phyloP scores from a whole-genome alignment of 2,329 filamentous ascomycete species.

The Pyrenophora teres region DNA sequence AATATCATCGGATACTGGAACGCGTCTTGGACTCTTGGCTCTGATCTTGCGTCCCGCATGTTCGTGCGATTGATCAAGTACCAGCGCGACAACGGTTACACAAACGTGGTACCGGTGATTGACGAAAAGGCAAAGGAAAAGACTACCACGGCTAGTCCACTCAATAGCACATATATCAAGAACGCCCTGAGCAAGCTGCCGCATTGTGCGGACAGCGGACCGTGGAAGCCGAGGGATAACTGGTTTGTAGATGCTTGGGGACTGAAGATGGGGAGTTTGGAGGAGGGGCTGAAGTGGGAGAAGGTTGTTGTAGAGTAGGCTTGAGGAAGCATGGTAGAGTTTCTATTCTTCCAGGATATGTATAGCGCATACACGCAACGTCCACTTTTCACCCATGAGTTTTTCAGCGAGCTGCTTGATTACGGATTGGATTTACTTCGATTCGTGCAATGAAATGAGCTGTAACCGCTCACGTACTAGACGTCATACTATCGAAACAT shows the following conservation, averaged over 20 bases:
- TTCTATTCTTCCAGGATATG: no score
- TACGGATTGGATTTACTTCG: no score
- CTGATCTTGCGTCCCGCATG: constrained; percentile 59
- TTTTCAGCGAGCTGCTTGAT: no score
- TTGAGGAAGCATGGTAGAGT: no score
- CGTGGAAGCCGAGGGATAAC: constrained; percentile 52
- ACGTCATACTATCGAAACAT: no score
- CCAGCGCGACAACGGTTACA: constrained; percentile 54
- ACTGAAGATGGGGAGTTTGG: constrained; percentile 50
- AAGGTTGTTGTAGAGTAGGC: constrained; percentile 15
- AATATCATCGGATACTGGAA: constrained; percentile 66
- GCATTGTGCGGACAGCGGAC: constrained; percentile 52
- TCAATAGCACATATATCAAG: constrained; percentile 60
- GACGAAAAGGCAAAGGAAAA: constrained; percentile 48
- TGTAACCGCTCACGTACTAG: no score
- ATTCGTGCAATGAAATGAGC: no score
- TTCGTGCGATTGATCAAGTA: constrained; percentile 57
- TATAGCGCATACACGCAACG: no score
- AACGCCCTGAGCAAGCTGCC: constrained; percentile 51
- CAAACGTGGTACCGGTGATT: constrained; percentile 53
- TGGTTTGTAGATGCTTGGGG: constrained; percentile 53
- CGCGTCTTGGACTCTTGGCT: constrained; percentile 66
- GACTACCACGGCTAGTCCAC: constrained; percentile 48
- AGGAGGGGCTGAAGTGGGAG: constrained; percentile 47
- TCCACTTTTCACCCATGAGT: no score